phyloP scores from a whole-genome alignment of 2,329 filamentous ascomycete species.

The Cephalotrichum gorgonifer region DNA sequence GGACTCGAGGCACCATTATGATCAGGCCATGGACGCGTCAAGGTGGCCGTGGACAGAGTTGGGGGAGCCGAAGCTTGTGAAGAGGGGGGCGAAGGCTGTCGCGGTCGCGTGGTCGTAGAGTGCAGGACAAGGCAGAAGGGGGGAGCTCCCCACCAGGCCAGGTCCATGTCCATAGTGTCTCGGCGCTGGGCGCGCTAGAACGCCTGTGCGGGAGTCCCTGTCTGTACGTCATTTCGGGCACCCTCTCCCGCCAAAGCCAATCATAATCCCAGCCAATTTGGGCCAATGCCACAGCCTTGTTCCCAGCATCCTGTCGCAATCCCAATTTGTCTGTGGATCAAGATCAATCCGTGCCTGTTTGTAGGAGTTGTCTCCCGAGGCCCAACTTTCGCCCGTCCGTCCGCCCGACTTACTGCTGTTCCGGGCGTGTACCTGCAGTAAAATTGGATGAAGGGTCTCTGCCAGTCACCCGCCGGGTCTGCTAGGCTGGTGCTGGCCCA shows the following conservation, averaged over 20 bases:
- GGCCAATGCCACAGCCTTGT: background rate
- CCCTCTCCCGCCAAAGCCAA: background rate
- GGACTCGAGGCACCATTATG: slow-evolving; percentile 58
- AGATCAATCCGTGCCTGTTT: background rate
- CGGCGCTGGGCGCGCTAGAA: background rate
- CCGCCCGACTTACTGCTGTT: background rate
- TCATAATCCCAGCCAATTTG: background rate
- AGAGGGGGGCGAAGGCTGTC: background rate
- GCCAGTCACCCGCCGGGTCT: background rate
- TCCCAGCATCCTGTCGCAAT: background rate
- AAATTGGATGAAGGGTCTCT: slow-evolving; percentile 4
- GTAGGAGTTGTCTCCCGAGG: background rate
- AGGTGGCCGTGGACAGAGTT: background rate
- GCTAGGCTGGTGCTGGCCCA: slow-evolving; percentile 5
- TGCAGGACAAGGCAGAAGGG: background rate
- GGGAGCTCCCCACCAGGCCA: background rate
- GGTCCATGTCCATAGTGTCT: background rate
- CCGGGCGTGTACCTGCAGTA: background rate
- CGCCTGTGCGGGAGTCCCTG: background rate
- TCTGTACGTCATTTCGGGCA: background rate
- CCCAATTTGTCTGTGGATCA: background rate
- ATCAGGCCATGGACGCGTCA: slow-evolving; percentile 33
- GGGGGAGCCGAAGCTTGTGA: background rate
- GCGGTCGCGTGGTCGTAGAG: background rate
- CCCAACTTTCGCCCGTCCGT: background rate